Conservation (phyloP, 139 green algal species). For the Desmodesmus armatus region DNA sequence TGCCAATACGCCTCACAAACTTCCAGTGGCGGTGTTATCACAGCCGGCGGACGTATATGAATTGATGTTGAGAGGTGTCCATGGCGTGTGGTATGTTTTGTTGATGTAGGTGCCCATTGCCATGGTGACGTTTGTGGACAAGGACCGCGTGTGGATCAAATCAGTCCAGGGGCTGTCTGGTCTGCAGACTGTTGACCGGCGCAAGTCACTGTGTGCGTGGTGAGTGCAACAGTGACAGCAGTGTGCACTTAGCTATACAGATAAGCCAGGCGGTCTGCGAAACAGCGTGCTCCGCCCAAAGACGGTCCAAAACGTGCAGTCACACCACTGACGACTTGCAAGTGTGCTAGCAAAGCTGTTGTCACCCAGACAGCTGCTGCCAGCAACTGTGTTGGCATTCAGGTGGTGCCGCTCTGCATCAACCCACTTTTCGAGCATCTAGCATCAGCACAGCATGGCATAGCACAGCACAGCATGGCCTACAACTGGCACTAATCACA, state of each 20-base stretch:
- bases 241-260: background rate
- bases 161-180: conserved; percentile 37
- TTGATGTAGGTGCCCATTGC: conserved; percentile 40
- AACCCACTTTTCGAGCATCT: background rate
- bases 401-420: too few species aligned
- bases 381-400: too few species aligned
- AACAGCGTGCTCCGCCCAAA: too few species aligned
- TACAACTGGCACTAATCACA: background rate
- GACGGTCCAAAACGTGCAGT: too few species aligned
- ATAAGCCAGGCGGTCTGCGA: background rate
- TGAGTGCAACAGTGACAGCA: conserved; percentile 25
- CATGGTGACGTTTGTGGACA: conserved; percentile 46
- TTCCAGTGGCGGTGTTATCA: background rate
- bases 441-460: too few species aligned
- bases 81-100: background rate
- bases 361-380: too few species aligned
- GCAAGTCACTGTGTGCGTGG: conserved; percentile 38
- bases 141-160: conserved; percentile 51
- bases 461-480: background rate
- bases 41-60: background rate
- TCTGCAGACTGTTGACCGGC: conserved; percentile 32
- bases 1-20: background rate
- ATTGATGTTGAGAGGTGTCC: background rate
- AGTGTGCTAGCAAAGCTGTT: too few species aligned
- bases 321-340: too few species aligned